Conservation (phyloP, 1,139 yeast genomes). For the Yarrowia galli region DNA sequence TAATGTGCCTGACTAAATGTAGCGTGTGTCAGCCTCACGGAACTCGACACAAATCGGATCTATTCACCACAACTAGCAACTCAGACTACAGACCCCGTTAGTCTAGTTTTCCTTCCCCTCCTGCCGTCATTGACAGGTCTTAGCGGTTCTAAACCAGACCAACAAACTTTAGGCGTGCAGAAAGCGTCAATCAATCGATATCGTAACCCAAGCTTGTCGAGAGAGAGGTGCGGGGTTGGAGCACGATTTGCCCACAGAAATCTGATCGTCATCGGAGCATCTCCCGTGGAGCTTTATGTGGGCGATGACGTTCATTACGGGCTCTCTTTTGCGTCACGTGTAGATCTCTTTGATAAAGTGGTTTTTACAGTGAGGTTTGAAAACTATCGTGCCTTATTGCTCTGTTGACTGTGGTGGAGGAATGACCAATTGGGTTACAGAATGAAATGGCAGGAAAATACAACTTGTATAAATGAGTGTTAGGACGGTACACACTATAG, state of each 20-base stretch:
- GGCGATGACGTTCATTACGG: too few species aligned
- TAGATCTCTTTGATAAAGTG: too few species aligned
- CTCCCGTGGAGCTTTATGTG: conserved; percentile 1
- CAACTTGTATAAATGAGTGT: too few species aligned
- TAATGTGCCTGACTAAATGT: conserved; percentile 11
- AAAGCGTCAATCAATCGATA: conserved; percentile 12
- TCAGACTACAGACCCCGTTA: conserved; percentile 29
- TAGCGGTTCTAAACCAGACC: neutral
- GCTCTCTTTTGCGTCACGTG: too few species aligned
- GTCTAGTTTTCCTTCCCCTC: conserved; percentile 15
- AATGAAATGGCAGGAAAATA: too few species aligned
- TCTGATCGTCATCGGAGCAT: conserved; percentile 15
- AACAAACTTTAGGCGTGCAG: conserved; percentile 25
- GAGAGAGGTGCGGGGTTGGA: conserved; percentile 11
- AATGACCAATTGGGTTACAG: too few species aligned
- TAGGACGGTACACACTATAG: too few species aligned
- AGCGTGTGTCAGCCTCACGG: conserved; percentile 20
- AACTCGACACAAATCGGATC: neutral
- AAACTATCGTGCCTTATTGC: too few species aligned
- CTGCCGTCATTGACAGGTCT: neutral
- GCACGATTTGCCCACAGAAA: too few species aligned
- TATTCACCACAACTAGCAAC: too few species aligned
- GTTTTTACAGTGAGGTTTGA: too few species aligned
- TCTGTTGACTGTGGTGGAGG: too few species aligned
- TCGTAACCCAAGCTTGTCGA: conserved; percentile 9